A percentile compares a stretch with the other conserved stretches of the same genome.
Evolutionary conservation across 495 filamentous ascomycete genomes (phyloP).

Genomic region (Talaromyces trachyspermus): DNA sequence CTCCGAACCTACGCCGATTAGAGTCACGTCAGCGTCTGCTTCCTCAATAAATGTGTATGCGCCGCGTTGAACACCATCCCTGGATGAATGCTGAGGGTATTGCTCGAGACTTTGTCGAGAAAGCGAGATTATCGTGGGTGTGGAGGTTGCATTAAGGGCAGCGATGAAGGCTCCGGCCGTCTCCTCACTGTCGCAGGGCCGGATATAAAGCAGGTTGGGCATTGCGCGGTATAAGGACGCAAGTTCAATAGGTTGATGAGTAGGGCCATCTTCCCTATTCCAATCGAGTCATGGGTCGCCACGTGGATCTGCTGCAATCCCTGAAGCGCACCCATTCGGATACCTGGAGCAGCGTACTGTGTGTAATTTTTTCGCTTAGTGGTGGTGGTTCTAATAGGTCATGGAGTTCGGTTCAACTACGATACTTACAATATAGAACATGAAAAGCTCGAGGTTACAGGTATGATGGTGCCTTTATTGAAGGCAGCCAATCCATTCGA

Average conservation of each 20-base stretch:
- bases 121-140: constrained; percentile 22
- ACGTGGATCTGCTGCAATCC: constrained; percentile 49
- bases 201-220: constrained; percentile 44
- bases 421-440: constrained; percentile 44
- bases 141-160: not conserved
- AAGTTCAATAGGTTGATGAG: constrained; percentile 54
- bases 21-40: constrained; percentile 20
- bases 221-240: constrained; percentile 43
- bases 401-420: no score
- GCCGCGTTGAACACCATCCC: constrained; percentile 18
- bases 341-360: constrained; percentile 45
- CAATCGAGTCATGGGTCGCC: constrained; percentile 55
- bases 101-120: constrained; percentile 17
- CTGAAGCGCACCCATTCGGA: constrained; percentile 54
- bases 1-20: constrained; percentile 26
- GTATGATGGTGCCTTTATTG: constrained; percentile 41
- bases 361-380: not conserved
- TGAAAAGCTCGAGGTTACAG: constrained; percentile 50
- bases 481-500: constrained; percentile 49
- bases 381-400: not conserved
- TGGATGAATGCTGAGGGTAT: constrained; percentile 12
- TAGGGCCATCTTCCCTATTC: constrained; percentile 54
- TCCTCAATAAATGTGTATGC: constrained; percentile 28
- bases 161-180: constrained; percentile 28
- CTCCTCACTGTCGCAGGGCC: constrained; percentile 43